Evolutionary conservation across 345 rosid species (phyloP), one percentile per base, ranked within the genome.

Genomic region (Barbarea vulgaris): DNA sequence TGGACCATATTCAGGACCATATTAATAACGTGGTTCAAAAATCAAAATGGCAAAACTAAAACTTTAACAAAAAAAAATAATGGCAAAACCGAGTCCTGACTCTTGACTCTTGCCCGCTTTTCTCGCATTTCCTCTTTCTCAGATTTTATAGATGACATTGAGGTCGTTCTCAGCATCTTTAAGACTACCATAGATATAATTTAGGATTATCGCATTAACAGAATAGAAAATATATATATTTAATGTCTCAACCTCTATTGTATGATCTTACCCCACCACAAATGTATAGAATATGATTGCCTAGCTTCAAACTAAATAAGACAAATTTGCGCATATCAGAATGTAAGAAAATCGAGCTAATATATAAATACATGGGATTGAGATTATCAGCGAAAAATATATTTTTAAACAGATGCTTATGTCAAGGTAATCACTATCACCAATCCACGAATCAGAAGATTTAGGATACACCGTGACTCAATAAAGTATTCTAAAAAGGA

Each of bases 91-190:
- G 21, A 56, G 24, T 74, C 64, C 30, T 54, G 9, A 63, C 36
- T 50, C 48, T 59, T 36, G 36, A 63, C 67, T 31, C 31, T 34
- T 66, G 9, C 36, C 4, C 27, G 6, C 3, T 42, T n/a, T 57
- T 34, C 17, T 46, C 42, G 30, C 39, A 13, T 46, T 14, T 57
- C 25, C 15, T 74, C 6, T 7, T 53, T 54, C 65, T 55, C 36
- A 11, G 24, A 31, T 22, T 64, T n/a, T 22, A 44, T 15, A 55
- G 48, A 73, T 74, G 50, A 33, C 31, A 46, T 15, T 37, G 67
- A 67, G 25, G 73, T 57, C 52, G 44, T 57, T 57, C 42, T 69
- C 73, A 55, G 30, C 24, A 64, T 42, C 7, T 72, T 60, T 25
- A 50, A n/a, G n/a, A n/a, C n/a, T n/a, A n/a, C n/a, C n/a, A n/a